Base-by-base conservation (phyloP, 306 rosid species). In the Vigna nakashimae region DNA sequence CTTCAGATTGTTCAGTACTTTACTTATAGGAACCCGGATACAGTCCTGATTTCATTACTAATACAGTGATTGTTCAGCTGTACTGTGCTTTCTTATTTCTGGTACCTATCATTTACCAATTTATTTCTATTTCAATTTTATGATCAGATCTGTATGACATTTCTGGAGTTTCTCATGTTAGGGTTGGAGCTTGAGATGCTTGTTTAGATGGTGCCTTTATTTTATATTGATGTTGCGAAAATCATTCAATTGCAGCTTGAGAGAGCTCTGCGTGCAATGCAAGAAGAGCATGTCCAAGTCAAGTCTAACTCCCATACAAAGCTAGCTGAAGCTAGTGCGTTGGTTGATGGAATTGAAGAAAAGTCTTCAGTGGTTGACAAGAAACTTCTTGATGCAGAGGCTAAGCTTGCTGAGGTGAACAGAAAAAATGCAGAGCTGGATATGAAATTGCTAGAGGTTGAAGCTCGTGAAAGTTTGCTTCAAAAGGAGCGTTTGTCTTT, bases 301-400 rank as follows among this genome's bases (percentile, higher is more conserved):
- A 86, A 82, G 59, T 85, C 60, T 63, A 80, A 84, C 13, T 91
- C 94, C 12, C 80, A 87, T 76, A 80, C 93, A 69, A 92, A 89
- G 89, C 55, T 91, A 83, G 88, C 86, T 70, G 83, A 88, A 77
- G 91, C 96, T 49, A 85, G 81, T 74, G 76, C 87, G 55, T 87
- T 92, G 86, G 82, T 87, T 82, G 84, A 77, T 67, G 93, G 97
- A 79, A 85, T 89, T 81, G 91, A 90, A 79, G 99, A 87, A 74
- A 92, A 85, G 82, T 86, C 98, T 63, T 70, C 86, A 63, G 88
- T 84, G 73, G 83, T 88, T 24, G 84, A 91, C 75, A 85, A 85
- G 56, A 92, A 84, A 76, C 79, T 92, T 76, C 79, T 69, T 87
- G 97, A 91, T 76, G 97, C 91, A 14, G 93, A 95, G 75, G 96